phyloP scores from a whole-genome alignment of 371 early-diverging fungal genomes.

The Mortierella sp. region DNA sequence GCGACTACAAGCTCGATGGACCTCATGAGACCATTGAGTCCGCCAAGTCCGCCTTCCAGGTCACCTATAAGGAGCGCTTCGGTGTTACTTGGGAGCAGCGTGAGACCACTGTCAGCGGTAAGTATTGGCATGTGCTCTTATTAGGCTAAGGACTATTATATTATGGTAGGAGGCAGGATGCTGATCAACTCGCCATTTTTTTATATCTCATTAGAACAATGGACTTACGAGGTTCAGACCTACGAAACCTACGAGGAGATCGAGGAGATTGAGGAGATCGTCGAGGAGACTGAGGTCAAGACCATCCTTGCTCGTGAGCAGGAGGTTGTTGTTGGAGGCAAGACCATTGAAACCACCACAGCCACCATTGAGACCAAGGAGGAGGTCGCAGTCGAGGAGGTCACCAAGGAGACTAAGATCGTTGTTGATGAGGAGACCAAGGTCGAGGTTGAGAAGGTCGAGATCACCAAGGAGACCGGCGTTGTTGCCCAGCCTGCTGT shows the following conservation, averaged over 20 bases:
- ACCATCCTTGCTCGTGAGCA: constrained; percentile 1
- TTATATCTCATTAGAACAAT: not conserved
- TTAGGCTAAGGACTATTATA: too few species aligned
- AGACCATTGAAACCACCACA: not conserved
- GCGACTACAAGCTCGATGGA: constrained; percentile 19
- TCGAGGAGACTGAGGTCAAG: not conserved
- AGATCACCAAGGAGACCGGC: constrained; percentile 8
- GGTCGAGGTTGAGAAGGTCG: not conserved
- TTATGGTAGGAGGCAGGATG: too few species aligned
- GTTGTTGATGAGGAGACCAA: constrained; percentile 5
- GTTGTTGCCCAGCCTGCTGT: constrained; percentile 17
- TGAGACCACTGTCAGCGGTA: constrained; percentile 8
- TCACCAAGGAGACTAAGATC: not conserved
- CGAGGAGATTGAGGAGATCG: constrained; percentile 16
- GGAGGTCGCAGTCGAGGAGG: constrained; percentile 3
- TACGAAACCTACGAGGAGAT: constrained; percentile 13
- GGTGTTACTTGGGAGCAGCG: constrained; percentile 6
- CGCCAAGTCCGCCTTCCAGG: constrained; percentile 20
- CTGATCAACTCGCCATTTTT: not conserved
- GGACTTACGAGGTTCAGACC: constrained; percentile 11
- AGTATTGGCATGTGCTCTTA: too few species aligned
- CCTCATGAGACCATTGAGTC: constrained; percentile 29
- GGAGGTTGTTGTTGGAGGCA: not conserved
- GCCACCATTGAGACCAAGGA: not conserved
- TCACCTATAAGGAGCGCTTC: constrained; percentile 5